Evolutionary conservation across 176 grass and related monocot genomes (phyloP).

Genomic region (Avena sativa): DNA sequence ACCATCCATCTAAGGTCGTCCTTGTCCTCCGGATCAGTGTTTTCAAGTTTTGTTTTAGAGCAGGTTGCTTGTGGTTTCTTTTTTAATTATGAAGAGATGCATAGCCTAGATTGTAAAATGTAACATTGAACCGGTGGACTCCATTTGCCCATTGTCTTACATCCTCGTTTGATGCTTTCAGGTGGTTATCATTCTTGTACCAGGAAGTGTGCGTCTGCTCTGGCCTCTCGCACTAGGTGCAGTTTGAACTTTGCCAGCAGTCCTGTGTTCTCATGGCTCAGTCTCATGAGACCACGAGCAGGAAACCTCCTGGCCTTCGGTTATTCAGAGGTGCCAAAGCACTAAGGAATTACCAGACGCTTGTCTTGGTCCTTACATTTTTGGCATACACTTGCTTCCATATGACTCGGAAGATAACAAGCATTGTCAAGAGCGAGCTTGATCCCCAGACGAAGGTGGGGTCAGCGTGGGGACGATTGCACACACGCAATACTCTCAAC

Average conservation of each 20-base stretch:
- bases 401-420: constrained; percentile 74
- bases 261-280: constrained; percentile 45
- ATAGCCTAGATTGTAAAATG: background rate
- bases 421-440: constrained; percentile 78
- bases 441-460: constrained; percentile 67
- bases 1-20: too few relatives aligned
- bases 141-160: background rate
- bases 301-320: constrained; percentile 52
- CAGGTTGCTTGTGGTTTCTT: background rate
- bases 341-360: constrained; percentile 49
- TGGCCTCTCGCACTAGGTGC: constrained; percentile 8
- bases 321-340: constrained; percentile 36
- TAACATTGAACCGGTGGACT: background rate
- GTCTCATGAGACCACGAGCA: constrained; percentile 27
- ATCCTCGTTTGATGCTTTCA: constrained; percentile 42
- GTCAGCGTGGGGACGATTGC: constrained; percentile 39
- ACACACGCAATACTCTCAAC: constrained; percentile 32
- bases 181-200: constrained; percentile 28
- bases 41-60: background rate
- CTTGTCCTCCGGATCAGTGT: background rate
- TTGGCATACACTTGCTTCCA: constrained; percentile 81
- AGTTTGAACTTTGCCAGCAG: background rate
- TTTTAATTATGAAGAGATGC: background rate
- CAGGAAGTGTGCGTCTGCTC: background rate
- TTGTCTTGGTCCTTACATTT: constrained; percentile 82